Evolutionary conservation across 495 filamentous ascomycete genomes (phyloP).

Genomic region (Trichoderma gamsii): DNA sequence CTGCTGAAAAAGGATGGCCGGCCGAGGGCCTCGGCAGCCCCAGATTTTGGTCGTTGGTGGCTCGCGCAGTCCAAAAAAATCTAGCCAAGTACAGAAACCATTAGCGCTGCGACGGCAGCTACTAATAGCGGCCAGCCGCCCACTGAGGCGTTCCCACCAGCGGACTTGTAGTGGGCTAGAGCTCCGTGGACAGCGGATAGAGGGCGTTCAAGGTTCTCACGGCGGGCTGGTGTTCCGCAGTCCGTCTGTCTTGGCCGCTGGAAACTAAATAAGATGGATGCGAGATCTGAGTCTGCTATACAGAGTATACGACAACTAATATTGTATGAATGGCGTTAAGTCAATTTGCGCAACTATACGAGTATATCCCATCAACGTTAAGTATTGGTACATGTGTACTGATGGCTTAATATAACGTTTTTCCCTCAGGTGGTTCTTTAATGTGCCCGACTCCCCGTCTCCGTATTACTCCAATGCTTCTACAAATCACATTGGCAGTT

Average conservation of each 20-base stretch:
- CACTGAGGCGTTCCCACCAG: conserved; percentile 2
- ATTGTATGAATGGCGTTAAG: neutral
- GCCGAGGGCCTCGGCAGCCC: conserved; percentile 17
- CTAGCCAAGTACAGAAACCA: neutral
- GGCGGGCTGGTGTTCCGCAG: neutral
- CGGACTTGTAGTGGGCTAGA: neutral
- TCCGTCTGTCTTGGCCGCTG: neutral
- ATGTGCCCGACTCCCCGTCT: too few relatives aligned
- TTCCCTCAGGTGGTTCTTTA: too few relatives aligned
- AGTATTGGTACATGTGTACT: neutral
- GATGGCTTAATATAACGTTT: too few relatives aligned
- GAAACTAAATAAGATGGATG: neutral
- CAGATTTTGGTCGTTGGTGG: conserved; percentile 1
- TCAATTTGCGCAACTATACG: neutral
- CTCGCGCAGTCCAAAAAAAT: neutral
- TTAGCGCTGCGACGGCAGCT: neutral
- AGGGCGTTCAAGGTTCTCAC: neutral
- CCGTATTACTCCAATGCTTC: too few relatives aligned
- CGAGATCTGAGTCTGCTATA: neutral
- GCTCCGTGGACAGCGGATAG: neutral
- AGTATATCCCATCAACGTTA: neutral
- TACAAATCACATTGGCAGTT: too few relatives aligned
- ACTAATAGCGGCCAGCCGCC: neutral
- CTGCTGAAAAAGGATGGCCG: conserved; percentile 6
- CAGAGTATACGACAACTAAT: neutral